Conservation (phyloP, 2,329 filamentous ascomycete genomes). For the Colletotrichum ledebouriae region DNA sequence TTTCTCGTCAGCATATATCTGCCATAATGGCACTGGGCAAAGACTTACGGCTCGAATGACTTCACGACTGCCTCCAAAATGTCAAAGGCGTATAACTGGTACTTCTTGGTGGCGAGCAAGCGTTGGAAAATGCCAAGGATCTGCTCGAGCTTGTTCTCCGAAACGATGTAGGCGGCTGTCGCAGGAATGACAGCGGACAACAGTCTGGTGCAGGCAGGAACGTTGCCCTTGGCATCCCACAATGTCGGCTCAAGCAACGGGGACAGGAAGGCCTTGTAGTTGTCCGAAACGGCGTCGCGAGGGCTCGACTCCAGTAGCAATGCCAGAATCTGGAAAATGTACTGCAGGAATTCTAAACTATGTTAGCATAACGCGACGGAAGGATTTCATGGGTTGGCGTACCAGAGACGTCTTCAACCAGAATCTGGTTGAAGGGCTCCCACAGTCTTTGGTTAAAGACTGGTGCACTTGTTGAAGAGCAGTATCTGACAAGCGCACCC, state of each 20-base stretch:
- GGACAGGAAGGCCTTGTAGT: constrained; percentile 83
- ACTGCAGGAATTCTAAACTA: constrained; percentile 86
- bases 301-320: constrained; percentile 90
- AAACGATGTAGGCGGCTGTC: constrained; percentile 78
- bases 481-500: constrained; percentile 86
- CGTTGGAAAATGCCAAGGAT: constrained; percentile 97
- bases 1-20: constrained; percentile 27
- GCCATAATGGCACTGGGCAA: not conserved
- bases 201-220: constrained; percentile 89
- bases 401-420: constrained; percentile 86
- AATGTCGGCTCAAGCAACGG: constrained; percentile 84
- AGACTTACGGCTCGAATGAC: constrained; percentile 77
- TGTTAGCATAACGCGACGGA: constrained; percentile 48
- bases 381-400: constrained; percentile 46
- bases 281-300: constrained; percentile 79
- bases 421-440: constrained; percentile 83
- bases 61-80: constrained; percentile 85
- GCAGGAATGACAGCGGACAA: constrained; percentile 87
- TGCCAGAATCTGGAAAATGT: constrained; percentile 95
- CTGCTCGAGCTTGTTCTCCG: constrained; percentile 85
- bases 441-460: constrained; percentile 87
- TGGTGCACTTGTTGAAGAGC: constrained; percentile 74
- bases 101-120: constrained; percentile 83
- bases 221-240: constrained; percentile 94
- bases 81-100: constrained; percentile 90